phyloP scores from a whole-genome alignment of 805 yeast genomes.

The Candida boidinii region DNA sequence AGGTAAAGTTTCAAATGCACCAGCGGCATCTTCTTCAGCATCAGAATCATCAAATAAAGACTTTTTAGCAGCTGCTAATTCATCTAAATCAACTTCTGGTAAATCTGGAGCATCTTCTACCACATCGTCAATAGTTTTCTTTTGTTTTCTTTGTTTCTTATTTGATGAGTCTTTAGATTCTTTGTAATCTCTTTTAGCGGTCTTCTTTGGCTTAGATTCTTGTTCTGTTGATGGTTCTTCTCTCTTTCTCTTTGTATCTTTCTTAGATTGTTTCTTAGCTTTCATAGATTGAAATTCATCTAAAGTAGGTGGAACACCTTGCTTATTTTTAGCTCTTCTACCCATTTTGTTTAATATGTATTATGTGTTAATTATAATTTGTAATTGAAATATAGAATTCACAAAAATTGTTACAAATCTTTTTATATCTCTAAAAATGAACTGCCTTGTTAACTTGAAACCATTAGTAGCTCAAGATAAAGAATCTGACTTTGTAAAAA shows the following conservation, averaged over 20 bases:
- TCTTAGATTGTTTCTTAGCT: constrained; percentile 30
- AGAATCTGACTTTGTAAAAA: too few species aligned
- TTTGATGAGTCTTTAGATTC: constrained; percentile 13
- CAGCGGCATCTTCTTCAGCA: constrained; percentile 45
- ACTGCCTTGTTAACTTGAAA: too few species aligned
- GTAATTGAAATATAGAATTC: too few species aligned
- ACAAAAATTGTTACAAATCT: too few species aligned
- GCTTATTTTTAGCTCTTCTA: constrained; percentile 87
- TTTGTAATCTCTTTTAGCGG: constrained; percentile 14
- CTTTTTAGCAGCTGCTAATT: constrained; percentile 60
- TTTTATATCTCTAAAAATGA: too few species aligned
- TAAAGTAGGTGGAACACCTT: constrained; percentile 81
- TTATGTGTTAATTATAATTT: too few species aligned
- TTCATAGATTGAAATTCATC: constrained; percentile 63
- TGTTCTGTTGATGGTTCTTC: constrained; percentile 25
- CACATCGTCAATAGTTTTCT: constrained; percentile 20
- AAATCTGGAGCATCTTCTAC: constrained; percentile 37
- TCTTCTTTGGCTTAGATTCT: constrained; percentile 18
- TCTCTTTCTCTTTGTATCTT: constrained; percentile 11
- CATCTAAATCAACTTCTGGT: constrained; percentile 64
- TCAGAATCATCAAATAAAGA: constrained; percentile 72
- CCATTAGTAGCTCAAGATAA: too few species aligned
- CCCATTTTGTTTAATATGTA: constrained; percentile 49
- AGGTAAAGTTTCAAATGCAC: constrained; percentile 19
- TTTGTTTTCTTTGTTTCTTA: constrained; percentile 18